Evolutionary conservation across 2,329 filamentous ascomycete genomes (phyloP).

Genomic region (Aspergillus transmontanensis): DNA sequence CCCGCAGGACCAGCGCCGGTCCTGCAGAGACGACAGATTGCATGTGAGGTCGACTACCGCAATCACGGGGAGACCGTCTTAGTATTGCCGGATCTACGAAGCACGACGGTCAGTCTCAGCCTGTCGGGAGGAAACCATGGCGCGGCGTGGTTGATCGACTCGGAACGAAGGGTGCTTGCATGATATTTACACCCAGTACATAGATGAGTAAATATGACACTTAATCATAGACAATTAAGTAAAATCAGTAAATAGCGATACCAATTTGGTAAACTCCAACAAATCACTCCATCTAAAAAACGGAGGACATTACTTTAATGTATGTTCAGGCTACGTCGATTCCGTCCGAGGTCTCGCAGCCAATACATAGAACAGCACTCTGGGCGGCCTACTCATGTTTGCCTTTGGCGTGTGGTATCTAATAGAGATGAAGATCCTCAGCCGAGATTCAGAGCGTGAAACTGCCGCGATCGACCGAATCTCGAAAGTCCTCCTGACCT

Average conservation of each 20-base stretch:
- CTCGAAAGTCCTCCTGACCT: too few species aligned
- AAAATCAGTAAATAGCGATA: not conserved
- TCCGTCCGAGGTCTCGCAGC: too few species aligned
- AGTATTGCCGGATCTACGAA: constrained; percentile 70
- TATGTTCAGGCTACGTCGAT: too few species aligned
- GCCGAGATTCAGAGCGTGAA: too few species aligned
- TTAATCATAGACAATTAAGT: not conserved
- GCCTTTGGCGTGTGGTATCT: too few species aligned
- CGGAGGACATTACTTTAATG: too few species aligned
- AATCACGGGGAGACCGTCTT: constrained; percentile 77
- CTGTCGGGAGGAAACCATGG: constrained; percentile 58
- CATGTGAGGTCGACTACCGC: constrained; percentile 77
- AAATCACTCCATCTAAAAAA: not conserved
- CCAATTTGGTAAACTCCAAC: not conserved
- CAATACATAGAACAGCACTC: too few species aligned
- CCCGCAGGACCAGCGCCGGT: constrained; percentile 17
- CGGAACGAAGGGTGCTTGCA: constrained; percentile 46
- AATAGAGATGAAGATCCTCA: too few species aligned
- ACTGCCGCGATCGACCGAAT: too few species aligned
- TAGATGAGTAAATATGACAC: not conserved
- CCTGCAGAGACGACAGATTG: constrained; percentile 43
- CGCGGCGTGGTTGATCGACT: constrained; percentile 68
- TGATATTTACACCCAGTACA: not conserved
- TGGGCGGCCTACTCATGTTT: too few species aligned
- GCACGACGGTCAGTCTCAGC: constrained; percentile 73